Evolutionary conservation across 345 rosid genomes (phyloP).

Genomic region (Turritis glabra): DNA sequence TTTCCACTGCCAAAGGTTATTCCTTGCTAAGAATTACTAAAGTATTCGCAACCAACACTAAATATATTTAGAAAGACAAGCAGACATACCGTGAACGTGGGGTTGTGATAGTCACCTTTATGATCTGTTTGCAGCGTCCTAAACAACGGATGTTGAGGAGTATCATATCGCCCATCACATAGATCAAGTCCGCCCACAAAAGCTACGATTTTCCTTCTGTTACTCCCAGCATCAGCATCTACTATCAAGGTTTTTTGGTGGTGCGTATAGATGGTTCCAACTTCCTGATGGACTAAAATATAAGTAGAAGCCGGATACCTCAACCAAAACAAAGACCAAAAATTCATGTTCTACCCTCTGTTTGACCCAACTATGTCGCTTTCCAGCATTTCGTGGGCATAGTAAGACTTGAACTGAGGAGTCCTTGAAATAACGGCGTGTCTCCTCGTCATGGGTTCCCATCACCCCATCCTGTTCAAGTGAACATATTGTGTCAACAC

Average conservation of each 20-base stretch:
- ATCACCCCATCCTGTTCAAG: slow-evolving; percentile 79
- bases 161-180: slow-evolving; percentile 91
- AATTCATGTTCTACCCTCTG: slow-evolving; percentile 57
- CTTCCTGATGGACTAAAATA: slow-evolving; percentile 60
- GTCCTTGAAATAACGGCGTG: slow-evolving; percentile 86
- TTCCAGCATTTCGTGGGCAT: slow-evolving; percentile 94
- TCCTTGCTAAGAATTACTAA: not conserved
- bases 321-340: not conserved
- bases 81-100: slow-evolving; percentile 71
- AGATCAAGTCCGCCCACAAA: slow-evolving; percentile 97
- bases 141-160: slow-evolving; percentile 80
- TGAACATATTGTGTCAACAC: slow-evolving; percentile 14
- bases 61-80: not conserved
- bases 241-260: slow-evolving; percentile 93
- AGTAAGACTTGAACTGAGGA: slow-evolving; percentile 93
- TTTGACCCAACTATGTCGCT: slow-evolving; percentile 85
- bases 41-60: not conserved
- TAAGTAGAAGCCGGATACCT: slow-evolving; percentile 17
- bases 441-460: slow-evolving; percentile 99
- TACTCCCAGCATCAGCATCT: slow-evolving; percentile 84
- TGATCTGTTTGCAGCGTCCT: slow-evolving; percentile 71
- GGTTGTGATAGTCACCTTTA: slow-evolving; percentile 91
- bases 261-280: slow-evolving; percentile 89
- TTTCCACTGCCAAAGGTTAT: not conserved
- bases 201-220: slow-evolving; percentile 80